Base-by-base conservation (phyloP, 495 filamentous ascomycete species). In the Hypoxylon lenormandii region DNA sequence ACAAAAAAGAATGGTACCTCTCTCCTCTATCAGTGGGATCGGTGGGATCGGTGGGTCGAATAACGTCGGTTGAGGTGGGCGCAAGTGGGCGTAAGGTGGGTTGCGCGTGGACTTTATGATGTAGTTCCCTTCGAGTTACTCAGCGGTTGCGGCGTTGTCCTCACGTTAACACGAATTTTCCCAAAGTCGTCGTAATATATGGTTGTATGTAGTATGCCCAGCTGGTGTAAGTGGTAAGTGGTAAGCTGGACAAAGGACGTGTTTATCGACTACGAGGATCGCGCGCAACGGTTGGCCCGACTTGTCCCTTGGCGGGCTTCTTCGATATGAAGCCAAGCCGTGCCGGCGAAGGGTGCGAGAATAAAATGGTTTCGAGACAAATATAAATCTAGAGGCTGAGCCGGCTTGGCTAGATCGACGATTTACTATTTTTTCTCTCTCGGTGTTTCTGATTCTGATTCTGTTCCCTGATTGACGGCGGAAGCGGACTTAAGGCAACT, bases 311-410 rank as follows among this genome's bases (percentile, higher is more conserved):
- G 67, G 67, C 62, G 49, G 42, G 15, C 33, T 33, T 56, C 38
- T 58, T 60, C 21, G 60, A 65, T 64, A 70, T 64, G 60, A 67
- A 69, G 60, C 50, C 60, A 65, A 64, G 61, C 48, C 50, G 23
- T 65, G 36, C 22, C 51, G 51, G 21, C 56, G 21, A 62, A 55
- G 38, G 21, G 37, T 26, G 22, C 30, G 30, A 33, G 52, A 18
- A 51, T 22, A 15, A 13, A 61, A 48, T 61, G 15, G 30, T 61
- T 18, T 52, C 28, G 37, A 70, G 51, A 62, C 62, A 62, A 38
- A 51, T 49, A 48, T 49, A 48, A 56, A 18, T 53, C 57, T 26
- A 47, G 67, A 50, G 61, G 67, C 61, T 66, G 37, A 62, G 62
- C 6, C 6, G 46, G 55, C 67, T 70, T 62, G 51, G 57, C 55